Conservation (phyloP, 306 rosid genomes). For the Begonia loranthoides region DNA sequence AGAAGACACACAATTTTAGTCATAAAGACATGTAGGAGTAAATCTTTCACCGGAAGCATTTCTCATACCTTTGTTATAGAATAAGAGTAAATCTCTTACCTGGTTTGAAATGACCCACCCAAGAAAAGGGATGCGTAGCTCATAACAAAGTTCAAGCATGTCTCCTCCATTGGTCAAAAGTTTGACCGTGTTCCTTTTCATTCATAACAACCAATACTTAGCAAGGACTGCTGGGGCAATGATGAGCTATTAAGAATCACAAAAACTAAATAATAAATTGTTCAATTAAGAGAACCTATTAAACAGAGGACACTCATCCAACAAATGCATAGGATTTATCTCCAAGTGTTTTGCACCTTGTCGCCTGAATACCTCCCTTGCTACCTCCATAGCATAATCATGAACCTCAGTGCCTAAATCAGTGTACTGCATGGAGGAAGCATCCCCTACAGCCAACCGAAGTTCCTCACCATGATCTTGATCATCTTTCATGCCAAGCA, state of each 20-base stretch:
- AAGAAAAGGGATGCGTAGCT: slow-evolving; percentile 78
- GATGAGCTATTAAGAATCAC: slow-evolving; percentile 2
- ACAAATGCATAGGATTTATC: slow-evolving; percentile 49
- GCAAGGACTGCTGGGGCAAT: slow-evolving; percentile 5
- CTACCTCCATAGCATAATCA: slow-evolving; percentile 58
- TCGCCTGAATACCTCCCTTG: slow-evolving; percentile 59
- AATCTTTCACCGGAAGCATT: slow-evolving; percentile 6
- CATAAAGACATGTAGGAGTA: background rate
- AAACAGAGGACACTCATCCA: slow-evolving; percentile 59
- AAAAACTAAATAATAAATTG: slow-evolving; percentile 9
- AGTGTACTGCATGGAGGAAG: slow-evolving; percentile 45
- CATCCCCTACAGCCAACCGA: slow-evolving; percentile 31
- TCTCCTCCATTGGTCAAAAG: slow-evolving; percentile 90
- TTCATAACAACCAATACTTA: slow-evolving; percentile 12
- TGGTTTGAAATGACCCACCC: slow-evolving; percentile 63
- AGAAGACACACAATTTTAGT: background rate
- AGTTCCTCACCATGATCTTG: slow-evolving; percentile 33
- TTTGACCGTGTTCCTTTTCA: slow-evolving; percentile 75
- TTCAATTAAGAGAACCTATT: slow-evolving; percentile 42
- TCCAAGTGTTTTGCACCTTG: slow-evolving; percentile 88
- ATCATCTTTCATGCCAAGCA: slow-evolving; percentile 38
- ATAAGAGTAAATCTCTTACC: slow-evolving; percentile 25
- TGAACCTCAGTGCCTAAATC: slow-evolving; percentile 70
- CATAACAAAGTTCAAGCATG: slow-evolving; percentile 86
- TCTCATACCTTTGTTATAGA: too few relatives aligned